Conservation (phyloP, 1,284 basidiomycete species). For the Lentinula novae-zelandiae region DNA sequence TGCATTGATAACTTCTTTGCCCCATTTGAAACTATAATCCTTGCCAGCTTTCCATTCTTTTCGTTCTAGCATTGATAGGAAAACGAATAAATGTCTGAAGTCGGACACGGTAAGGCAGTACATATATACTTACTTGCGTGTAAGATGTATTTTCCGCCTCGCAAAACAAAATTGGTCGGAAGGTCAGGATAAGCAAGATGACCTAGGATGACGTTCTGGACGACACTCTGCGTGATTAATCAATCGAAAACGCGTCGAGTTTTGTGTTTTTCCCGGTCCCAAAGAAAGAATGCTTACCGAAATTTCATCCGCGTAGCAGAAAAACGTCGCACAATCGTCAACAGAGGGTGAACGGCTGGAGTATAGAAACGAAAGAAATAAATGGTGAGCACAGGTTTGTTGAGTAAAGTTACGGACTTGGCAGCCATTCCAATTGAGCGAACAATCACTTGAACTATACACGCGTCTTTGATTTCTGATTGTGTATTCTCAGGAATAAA, state of each 20-base stretch:
- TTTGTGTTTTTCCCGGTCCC: background rate
- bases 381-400: too few species aligned
- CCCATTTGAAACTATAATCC: conserved; percentile 3
- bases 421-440: background rate
- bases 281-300: background rate
- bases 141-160: conserved; percentile 1
- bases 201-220: background rate
- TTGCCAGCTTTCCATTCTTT: conserved; percentile 1
- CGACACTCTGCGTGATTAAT: background rate
- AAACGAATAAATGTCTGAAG: background rate
- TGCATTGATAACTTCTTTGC: background rate
- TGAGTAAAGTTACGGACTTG: background rate
- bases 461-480: background rate
- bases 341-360: conserved; percentile 1
- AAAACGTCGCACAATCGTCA: conserved; percentile 5
- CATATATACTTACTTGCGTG: background rate
- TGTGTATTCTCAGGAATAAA: background rate
- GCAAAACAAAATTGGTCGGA: background rate
- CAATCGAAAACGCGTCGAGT: background rate
- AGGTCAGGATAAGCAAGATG: background rate
- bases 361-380: too few species aligned
- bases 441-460: conserved; percentile 4
- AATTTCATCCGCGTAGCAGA: conserved; percentile 5
- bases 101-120: background rate
- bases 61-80: background rate